These are phyloP conservation scores for Curvularia eragrostidis DNA, from an alignment of 2,329 filamentous ascomycete genomes.

Conservation along the genomic window DNA sequence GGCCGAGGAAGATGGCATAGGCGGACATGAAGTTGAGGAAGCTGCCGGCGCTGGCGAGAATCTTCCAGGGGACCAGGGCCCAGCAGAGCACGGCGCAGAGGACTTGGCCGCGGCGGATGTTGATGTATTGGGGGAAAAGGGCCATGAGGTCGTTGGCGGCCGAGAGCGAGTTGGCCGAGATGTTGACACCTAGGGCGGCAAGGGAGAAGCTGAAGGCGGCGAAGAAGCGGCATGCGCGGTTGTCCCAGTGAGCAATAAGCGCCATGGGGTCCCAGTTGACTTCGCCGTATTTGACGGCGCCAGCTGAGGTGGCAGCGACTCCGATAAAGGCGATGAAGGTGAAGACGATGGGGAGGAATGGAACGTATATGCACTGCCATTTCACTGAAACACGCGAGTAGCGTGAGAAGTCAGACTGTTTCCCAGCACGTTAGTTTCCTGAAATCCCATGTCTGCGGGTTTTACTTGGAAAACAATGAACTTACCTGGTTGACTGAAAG, in stretches of 20 bases:
- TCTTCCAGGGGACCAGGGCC: conserved; percentile 57
- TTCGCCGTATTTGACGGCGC: conserved; percentile 59
- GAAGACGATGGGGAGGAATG: conserved; percentile 60
- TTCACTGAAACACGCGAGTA: conserved; percentile 57
- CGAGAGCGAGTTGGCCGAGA: conserved; percentile 60
- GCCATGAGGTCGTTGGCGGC: conserved; percentile 63
- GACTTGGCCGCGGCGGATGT: conserved; percentile 58
- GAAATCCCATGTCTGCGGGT: neutral
- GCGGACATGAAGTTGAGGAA: conserved; percentile 69
- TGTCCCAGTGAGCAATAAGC: conserved; percentile 49
- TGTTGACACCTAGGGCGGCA: conserved; percentile 61
- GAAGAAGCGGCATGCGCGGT: conserved; percentile 52
- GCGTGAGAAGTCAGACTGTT: conserved; percentile 64
- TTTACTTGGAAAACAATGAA: neutral
- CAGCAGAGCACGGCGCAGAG: conserved; percentile 54
- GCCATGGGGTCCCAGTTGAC: conserved; percentile 55
- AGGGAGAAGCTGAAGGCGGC: conserved; percentile 55
- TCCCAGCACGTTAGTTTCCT: conserved; percentile 24
- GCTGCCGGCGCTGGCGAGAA: conserved; percentile 51
- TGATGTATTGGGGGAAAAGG: conserved; percentile 60
- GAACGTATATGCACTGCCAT: conserved; percentile 60
- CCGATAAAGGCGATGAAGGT: conserved; percentile 64
- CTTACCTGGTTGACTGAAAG: conserved; percentile 58
- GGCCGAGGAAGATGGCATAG: conserved; percentile 69
- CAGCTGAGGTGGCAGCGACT: conserved; percentile 65